These are phyloP conservation scores for Neonectria faginata DNA, from an alignment of 2,329 filamentous ascomycete species.

Conservation along the genomic window DNA sequence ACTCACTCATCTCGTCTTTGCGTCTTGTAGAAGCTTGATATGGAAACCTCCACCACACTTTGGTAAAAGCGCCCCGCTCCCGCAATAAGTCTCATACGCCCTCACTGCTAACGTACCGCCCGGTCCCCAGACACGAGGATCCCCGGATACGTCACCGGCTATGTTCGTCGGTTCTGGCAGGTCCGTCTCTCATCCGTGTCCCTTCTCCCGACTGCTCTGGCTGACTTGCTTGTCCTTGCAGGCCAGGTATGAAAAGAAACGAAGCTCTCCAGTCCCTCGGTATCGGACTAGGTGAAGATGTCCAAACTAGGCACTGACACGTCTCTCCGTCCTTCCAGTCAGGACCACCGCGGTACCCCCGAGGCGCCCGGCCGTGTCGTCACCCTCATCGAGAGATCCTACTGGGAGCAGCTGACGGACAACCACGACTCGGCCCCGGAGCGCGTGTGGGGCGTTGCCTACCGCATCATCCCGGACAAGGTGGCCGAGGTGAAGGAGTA, in stretches of 20 bases:
- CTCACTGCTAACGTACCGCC: constrained; percentile 23
- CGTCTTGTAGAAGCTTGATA: constrained; percentile 77
- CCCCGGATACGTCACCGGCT: constrained; percentile 91
- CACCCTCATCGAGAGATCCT: constrained; percentile 86
- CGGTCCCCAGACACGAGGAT: constrained; percentile 77
- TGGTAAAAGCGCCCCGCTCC: constrained; percentile 67
- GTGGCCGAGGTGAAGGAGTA: constrained; percentile 88
- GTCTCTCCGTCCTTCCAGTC: constrained; percentile 61
- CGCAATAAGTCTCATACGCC: constrained; percentile 13
- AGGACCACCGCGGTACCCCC: constrained; percentile 95
- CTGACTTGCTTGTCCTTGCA: constrained; percentile 33
- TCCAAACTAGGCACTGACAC: constrained; percentile 15
- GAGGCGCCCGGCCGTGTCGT: constrained; percentile 90
- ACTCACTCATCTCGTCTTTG: constrained; percentile 24
- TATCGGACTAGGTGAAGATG: background rate
- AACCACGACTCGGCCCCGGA: constrained; percentile 70
- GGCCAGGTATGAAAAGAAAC: constrained; percentile 49
- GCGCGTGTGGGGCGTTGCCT: constrained; percentile 91
- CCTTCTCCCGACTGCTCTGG: constrained; percentile 7
- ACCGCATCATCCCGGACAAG: constrained; percentile 79
- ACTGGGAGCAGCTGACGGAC: constrained; percentile 84
- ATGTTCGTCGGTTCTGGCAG: constrained; percentile 98
- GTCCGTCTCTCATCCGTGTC: constrained; percentile 62
- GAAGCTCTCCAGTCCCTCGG: background rate
- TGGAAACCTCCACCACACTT: constrained; percentile 98